Evolutionary conservation across 2,329 filamentous ascomycete genomes (phyloP), one percentile per base, ranked within the genome.

Genomic region (Basipetospora sp.): DNA sequence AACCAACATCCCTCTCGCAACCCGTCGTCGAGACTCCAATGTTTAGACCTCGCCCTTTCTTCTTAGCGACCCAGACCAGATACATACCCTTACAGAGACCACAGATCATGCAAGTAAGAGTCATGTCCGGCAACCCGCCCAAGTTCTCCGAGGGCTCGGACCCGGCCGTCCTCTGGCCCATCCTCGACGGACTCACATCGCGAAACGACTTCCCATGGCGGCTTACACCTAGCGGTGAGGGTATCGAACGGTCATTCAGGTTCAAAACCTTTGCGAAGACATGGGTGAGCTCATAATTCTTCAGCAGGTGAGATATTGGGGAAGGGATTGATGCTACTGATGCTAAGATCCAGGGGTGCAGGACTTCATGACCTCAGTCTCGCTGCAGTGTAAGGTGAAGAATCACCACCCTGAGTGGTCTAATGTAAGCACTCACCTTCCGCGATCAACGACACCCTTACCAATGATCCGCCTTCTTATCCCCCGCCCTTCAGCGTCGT

Each of bases 391-490:
- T 57, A 78, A 79, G 50, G 53, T 70, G 27, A 67, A 69, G 49
- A 79, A 74, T 47, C 80, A 85, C 52, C 80, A 85, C 49, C 79
- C 80, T 0, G 79, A 84, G 53, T 84, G 79, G 79, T 77, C 75
- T 3, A 84, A 85, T 50, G 77, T 77, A 56, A 45, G 63, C 53
- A 18, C 15, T 25, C 9, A 5, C 29, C 15, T 18, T 25, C 11
- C 22, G 11, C 22, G 38, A 29, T 40, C 25, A n/a, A 34, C n/a
- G 9, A 4, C 17, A 17, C n/a, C 29, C 8, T 33, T 15, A 8
- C 22, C 26, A 9, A 26, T 26, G 14, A n/a, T 16, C 16, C 16
- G n/a, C 22, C 22, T 25, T 25, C 22, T 6, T 6, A 6, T 25
- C 6, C 22, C 22, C 11, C 22, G n/a, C 34, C 13, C 18, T 14